Evolutionary conservation across 225 moss, liverwort and hornwort species (phyloP), one percentile per base, ranked within the genome.

Genomic region (Thuidium tamariscinum): DNA sequence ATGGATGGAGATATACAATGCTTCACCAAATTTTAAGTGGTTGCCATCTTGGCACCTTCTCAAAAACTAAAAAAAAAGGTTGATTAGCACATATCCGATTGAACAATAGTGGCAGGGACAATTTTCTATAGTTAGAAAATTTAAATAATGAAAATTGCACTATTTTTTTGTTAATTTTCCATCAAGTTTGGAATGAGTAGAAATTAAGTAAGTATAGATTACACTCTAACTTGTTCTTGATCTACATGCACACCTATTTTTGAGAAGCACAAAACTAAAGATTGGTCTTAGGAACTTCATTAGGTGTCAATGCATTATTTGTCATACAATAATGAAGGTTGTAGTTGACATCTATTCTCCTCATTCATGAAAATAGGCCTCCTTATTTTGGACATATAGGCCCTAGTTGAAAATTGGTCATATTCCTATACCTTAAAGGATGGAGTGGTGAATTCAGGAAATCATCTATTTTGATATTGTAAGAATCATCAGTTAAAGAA

Each of bases 351-450:
- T 18, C 1, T 64, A 3, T 63, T 55, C 21, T 6, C 9, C 2
- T 55, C 9, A 21, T 55, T 32, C 4, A 8, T 16, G 16, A 63
- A 34, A 64, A 17, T n/a, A 65, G 5, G 19, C 5, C 5, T 5
- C 4, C 3, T 5, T 32, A n/a, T 19, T 10, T 19, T 65, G 1
- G 1, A 1, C n/a, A 64, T 18, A 34, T 18, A 2, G 13, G 9
- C 34, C 9, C 1, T 64, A 0, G 18, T 9, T 0, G 2, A 0
- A 64, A 64, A 34, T 9, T 34, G 1, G 16, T 34, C 1, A 0
- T 34, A 64, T 18, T n/a, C 9, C 9, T 44, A 44, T 44, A n/a
- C n/a, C n/a, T n/a, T n/a, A 6, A n/a, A n/a, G n/a, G n/a, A n/a
- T n/a, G n/a, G n/a, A n/a, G n/a, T n/a, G n/a, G n/a, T n/a, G n/a